Evolutionary conservation across 1,284 basidiomycete genomes (phyloP), one percentile per base, ranked within the genome.

Genomic region (Nidula niveotomentosa): DNA sequence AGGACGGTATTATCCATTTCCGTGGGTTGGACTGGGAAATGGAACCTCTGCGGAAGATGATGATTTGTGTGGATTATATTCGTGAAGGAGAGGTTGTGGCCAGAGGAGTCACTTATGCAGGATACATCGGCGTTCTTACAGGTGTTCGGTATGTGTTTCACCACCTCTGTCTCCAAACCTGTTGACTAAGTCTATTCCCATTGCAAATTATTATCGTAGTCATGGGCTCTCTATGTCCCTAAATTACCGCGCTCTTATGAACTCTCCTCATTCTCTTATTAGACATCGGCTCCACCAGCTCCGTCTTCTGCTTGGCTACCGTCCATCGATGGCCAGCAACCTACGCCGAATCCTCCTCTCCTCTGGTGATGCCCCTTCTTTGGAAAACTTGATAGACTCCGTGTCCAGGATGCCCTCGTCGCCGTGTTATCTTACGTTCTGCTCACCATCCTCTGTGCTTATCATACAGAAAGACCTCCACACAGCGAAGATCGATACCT

Each of bases 21-120:
- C 64, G 72, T n/a, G 65, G 64, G 23, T 58, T 74, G 30, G 71
- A 73, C 57, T 72, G 72, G 71, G 65, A 62, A 8, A 74, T 72
- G 70, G 69, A 71, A 10, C 57, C 62, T 30, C 59, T 74, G 41
- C 62, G 71, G 36, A 58, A 63, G 23, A 54, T 73, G 56, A 60
- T 69, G 6, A 67, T 73, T 4, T 62, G 62, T 15, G 65, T 71
- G 1, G 66, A 73, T 51, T 72, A 72, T 55, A 56, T 71, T 1
- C 62, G 67, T 1, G 62, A 61, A 6, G 65, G 68, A 2, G 54
- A 58, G 23, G 64, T 69, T 17, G 59, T 72, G 12, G 72, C 72
- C 7, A 65, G 69, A 52, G 62, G 61, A 23, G 63, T 74, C 7
- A 72, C 71, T 1, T 74, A 74, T 53, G 72, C 70, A 36, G 71